Percentiles rank a stretch among this genome's conserved stretches.
Conservation (phyloP, 169 alveolate genomes). For the Cryptosporidium canis region DNA sequence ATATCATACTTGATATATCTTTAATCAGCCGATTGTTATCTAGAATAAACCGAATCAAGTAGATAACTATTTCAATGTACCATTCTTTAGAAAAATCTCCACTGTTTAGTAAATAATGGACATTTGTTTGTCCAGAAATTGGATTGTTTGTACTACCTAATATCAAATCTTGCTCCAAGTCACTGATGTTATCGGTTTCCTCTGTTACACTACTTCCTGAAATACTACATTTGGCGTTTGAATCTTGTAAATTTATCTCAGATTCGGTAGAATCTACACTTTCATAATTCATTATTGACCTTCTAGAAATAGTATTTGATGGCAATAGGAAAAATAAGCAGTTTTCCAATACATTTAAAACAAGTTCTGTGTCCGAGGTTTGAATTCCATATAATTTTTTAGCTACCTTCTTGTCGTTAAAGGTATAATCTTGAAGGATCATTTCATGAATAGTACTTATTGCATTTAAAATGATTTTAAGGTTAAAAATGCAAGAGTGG, state of each 20-base stretch:
- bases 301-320: conserved; percentile 48
- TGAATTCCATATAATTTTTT: background rate
- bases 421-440: background rate
- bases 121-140: background rate
- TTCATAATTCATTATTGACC: conserved; percentile 1
- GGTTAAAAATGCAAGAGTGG: conserved; percentile 34
- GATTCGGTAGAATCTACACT: background rate
- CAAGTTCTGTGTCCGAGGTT: background rate
- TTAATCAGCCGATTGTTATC: conserved; percentile 9
- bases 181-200: conserved; percentile 27
- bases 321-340: conserved; percentile 43
- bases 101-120: conserved; percentile 16
- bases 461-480: conserved; percentile 17
- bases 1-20: conserved; percentile 46
- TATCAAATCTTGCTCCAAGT: background rate
- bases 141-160: background rate
- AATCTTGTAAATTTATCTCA: background rate
- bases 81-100: conserved; percentile 32
- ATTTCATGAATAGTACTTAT: conserved; percentile 5
- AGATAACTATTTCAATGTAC: conserved; percentile 29
- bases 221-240: background rate
- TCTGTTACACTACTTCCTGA: conserved; percentile 52
- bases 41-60: conserved; percentile 8
- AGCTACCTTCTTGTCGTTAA: background rate
- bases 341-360: conserved; percentile 18